Evolutionary conservation across 805 yeast genomes (phyloP), one percentile per base, ranked within the genome.

Genomic region (Wickerhamomyces ciferrii): DNA sequence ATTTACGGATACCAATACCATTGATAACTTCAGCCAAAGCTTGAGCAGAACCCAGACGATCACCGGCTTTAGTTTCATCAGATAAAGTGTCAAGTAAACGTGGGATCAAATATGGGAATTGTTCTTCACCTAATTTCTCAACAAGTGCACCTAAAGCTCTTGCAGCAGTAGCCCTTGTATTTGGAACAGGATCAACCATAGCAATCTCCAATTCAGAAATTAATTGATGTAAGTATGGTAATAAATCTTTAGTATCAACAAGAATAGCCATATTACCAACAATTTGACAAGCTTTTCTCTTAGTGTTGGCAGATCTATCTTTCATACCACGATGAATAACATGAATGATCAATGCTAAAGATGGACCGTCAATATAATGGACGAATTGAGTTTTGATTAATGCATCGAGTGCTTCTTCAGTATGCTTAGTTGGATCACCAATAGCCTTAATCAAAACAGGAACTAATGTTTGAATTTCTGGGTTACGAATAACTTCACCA

Each of bases 101-200:
- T 41, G 95, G 87, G 55, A 94, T 86, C 62, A 94, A 80, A 36
- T 79, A 86, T 32, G 99, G 97, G 88, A 94, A 91, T 55, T 81
- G 84, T 41, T 88, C 96, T 67, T 94, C 99, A 46, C 99, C 99
- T 37, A 94, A 74, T 63, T 91, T 92, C 64, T 94, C 98, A 42
- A 95, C 97, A 51, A 94, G 74, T 0, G 97, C 89, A 55, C 99
- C 99, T 43, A 94, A 70, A 0, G 99, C 99, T 67, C 97, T 82
- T 19, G 97, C 91, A 21, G 98, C 98, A 19, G 97, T 94, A 1
- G 98, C 95, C 63, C 98, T 81, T 0, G 99, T 94, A 38, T 83
- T 87, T 29, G 98, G 96, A 44, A 94, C 99, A 1, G 99, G 99
- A 57, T 94, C 99, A 43, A 95, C 97, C 96, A 94, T 92, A 6